These are phyloP conservation scores for Pisolithus microcarpus DNA, from an alignment of 768 basidiomycete genomes.

Conservation along the genomic window DNA sequence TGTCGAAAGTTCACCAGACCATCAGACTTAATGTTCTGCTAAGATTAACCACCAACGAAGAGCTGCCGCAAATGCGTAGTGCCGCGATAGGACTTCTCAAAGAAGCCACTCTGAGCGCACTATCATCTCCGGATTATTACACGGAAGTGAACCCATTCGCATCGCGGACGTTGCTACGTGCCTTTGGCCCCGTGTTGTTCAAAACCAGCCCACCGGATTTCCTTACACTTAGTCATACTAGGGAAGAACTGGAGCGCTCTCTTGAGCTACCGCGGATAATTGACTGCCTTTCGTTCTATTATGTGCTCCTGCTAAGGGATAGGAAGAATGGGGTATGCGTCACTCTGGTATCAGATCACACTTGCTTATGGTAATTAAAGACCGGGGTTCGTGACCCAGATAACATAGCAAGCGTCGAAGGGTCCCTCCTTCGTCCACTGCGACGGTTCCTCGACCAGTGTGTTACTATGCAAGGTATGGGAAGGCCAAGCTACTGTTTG, in stretches of 20 bases:
- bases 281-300: conserved; percentile 64
- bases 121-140: conserved; percentile 22
- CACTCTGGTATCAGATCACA: neutral
- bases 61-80: conserved; percentile 60
- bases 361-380: conserved; percentile 24
- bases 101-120: conserved; percentile 53
- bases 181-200: conserved; percentile 56
- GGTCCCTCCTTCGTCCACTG: conserved; percentile 40
- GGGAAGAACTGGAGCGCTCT: conserved; percentile 44
- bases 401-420: conserved; percentile 38
- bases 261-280: conserved; percentile 55
- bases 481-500: neutral
- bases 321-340: conserved; percentile 43
- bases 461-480: conserved; percentile 25
- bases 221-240: conserved; percentile 30
- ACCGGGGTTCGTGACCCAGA: conserved; percentile 45
- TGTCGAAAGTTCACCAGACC: conserved; percentile 40
- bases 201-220: conserved; percentile 48
- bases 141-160: conserved; percentile 39
- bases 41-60: conserved; percentile 42
- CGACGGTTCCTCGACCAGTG: conserved; percentile 31
- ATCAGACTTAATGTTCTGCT: conserved; percentile 49
- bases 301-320: conserved; percentile 56
- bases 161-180: conserved; percentile 46
- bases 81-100: conserved; percentile 65